Evolutionary conservation across 345 rosid genomes (phyloP), one percentile per base, ranked within the genome.

Genomic region (Eucalyptus cladocalyx): DNA sequence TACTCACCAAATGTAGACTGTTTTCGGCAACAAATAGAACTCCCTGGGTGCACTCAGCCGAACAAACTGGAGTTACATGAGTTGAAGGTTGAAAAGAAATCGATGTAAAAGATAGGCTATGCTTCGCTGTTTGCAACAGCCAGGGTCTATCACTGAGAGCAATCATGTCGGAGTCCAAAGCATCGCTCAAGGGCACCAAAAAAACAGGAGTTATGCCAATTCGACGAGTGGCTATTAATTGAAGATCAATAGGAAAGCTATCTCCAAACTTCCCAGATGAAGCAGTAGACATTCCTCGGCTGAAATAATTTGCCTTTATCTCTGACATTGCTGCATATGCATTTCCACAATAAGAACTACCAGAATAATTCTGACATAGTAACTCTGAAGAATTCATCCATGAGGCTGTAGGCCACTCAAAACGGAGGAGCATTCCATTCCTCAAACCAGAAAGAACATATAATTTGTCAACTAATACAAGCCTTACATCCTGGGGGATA

Each of bases 191-290:
- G 58, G 99, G 99, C 93, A 97, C 97, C 88, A 98, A 93, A 89
- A 98, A 98, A 92, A 98, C 99, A 88, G 99, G 99, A 89, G 99
- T 98, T 91, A 97, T 92, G 90, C 99, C 99, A 49, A 98, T 96
- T 90, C 96, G 97, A 60, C 99, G 98, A 89, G 94, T 94, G 86
- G 99, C 97, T 90, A 98, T 95, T 91, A 96, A 92, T 90, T 95
- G 94, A 92, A 98, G 97, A 90, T 92, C 93, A 89, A 93, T 53
- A 49, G 96, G 96, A 86, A 89, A 88, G 87, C 67, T 92, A 88
- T 92, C 95, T 88, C 51, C 92, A 50, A 54, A 47, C 53, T 90
- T 89, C 83, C 89, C 89, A 80, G 62, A 80, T 87, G 90, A 88
- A 86, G 88, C 92, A 90, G 92, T 88, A 88, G 72, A 89, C 58